phyloP scores from a whole-genome alignment of 2,329 filamentous ascomycete species.

The Exophiala viscosa region DNA sequence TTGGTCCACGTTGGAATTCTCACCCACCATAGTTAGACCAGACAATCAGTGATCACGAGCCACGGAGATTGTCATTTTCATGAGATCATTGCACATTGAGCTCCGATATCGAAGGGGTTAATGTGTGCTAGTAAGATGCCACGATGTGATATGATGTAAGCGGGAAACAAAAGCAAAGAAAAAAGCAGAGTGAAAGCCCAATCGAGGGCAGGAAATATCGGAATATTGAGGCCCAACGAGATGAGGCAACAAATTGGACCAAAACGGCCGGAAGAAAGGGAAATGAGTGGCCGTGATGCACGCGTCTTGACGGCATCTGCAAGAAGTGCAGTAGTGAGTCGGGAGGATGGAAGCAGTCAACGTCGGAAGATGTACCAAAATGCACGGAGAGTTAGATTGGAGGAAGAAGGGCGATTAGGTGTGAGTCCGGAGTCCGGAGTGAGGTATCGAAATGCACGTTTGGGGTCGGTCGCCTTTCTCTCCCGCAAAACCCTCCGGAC shows the following conservation, averaged over 20 bases:
- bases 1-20: slow-evolving; percentile 1
- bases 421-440: too few relatives aligned
- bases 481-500: too few relatives aligned
- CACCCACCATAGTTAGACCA: background rate
- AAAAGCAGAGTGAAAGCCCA: slow-evolving; percentile 13
- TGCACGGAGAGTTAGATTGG: too few relatives aligned
- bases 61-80: slow-evolving; percentile 1
- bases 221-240: slow-evolving; percentile 21
- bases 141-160: slow-evolving; percentile 1
- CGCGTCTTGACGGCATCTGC: slow-evolving; percentile 7
- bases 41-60: background rate
- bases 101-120: slow-evolving; percentile 9
- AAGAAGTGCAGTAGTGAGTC: slow-evolving; percentile 16
- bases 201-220: slow-evolving; percentile 6
- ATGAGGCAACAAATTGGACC: slow-evolving; percentile 21
- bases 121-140: background rate
- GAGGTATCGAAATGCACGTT: too few relatives aligned
- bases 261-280: slow-evolving; percentile 1
- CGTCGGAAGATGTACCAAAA: background rate
- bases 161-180: background rate
- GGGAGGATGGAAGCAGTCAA: slow-evolving; percentile 10
- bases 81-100: slow-evolving; percentile 14
- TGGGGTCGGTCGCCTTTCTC: too few relatives aligned
- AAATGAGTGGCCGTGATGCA: slow-evolving; percentile 14
- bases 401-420: too few relatives aligned